These are phyloP conservation scores for Eimeria acervulina DNA, from an alignment of 169 alveolate genomes.

Conservation along the genomic window DNA sequence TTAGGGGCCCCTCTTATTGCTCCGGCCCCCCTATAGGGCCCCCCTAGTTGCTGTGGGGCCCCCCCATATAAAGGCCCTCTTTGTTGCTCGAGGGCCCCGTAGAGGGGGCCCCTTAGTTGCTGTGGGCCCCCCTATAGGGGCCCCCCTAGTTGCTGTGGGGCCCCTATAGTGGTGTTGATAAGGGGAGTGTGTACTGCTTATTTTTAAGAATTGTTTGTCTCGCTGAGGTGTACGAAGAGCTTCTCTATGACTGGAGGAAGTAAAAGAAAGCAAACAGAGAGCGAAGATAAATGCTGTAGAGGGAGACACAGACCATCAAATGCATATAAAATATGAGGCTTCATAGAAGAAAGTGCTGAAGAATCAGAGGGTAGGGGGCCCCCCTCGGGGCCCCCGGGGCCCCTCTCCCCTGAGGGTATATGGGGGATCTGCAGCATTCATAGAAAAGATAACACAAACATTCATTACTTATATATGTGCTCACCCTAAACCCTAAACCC, in stretches of 20 bases:
- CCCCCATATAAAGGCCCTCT: too few species aligned
- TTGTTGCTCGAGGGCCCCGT: too few species aligned
- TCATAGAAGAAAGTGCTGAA: background rate
- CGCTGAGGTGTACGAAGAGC: background rate
- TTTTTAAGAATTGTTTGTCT: background rate
- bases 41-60: too few species aligned
- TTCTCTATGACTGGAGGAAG: constrained; percentile 69
- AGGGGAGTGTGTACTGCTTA: too few species aligned
- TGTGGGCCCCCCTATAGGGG: constrained; percentile 26
- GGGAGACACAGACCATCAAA: constrained; percentile 80
- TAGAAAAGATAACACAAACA: too few species aligned
- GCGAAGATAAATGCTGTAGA: constrained; percentile 10
- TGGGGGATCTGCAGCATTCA: constrained; percentile 1
- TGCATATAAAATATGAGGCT: too few species aligned
- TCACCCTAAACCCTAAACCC: too few species aligned
- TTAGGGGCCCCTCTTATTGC: too few species aligned
- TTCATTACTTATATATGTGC: background rate
- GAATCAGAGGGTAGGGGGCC: background rate
- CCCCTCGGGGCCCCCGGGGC: too few species aligned
- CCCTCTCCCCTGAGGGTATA: background rate
- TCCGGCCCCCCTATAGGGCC: too few species aligned
- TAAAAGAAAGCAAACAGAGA: constrained; percentile 53
- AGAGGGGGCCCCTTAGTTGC: too few species aligned
- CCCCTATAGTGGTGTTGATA: too few species aligned
- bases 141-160: background rate